Evolutionary conservation across 2,329 filamentous ascomycete genomes (phyloP), one percentile per base, ranked within the genome.

Genomic region (Aspergillus bombycis): DNA sequence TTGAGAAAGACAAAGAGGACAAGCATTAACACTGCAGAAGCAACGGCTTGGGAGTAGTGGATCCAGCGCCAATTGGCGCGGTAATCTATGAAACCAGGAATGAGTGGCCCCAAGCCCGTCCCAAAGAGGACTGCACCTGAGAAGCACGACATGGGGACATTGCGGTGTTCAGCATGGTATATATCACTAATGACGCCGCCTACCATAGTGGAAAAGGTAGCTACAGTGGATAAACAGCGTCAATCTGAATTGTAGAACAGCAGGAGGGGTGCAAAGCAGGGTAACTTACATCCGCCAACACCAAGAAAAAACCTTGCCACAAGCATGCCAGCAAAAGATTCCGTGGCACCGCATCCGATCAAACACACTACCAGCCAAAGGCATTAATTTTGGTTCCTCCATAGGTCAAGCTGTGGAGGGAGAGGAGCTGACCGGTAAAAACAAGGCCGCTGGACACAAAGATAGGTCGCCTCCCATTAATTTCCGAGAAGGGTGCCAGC

Each of bases 81-180:
- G 57, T 90, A 80, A 0, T 88, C 85, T 68, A 96, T 87, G 62
- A 90, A 86, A 0, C 90, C 86, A 11, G 84, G 85, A 1, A 92
- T 81, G 7, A 96, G 74, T 0, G 92, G 92, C 0, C 92, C 93
- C 1, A 89, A 78, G 0, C 92, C 92, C 0, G 92, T 94, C 0
- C 92, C 93, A 12, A 89, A 82, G 0, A 96, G 79, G 0, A 92
- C 92, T 4, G 83, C 82, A 1, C 91, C 91, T 34, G 89, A 90
- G 75, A 95, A 96, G 0, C 95, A 74, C 0, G 92, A 89, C 93
- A 97, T 96, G 0, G 93, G 91, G 0, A 89, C 91, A 70, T 96
- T 96, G 32, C 93, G 84, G 53, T 90, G 88, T 62, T 90, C 81
- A 21, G 90, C 87, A 57, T 88, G 85, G 80, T 92, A 96, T 62